phyloP scores from a whole-genome alignment of 2,329 filamentous ascomycete genomes.

The Cladophialophora immunda region DNA sequence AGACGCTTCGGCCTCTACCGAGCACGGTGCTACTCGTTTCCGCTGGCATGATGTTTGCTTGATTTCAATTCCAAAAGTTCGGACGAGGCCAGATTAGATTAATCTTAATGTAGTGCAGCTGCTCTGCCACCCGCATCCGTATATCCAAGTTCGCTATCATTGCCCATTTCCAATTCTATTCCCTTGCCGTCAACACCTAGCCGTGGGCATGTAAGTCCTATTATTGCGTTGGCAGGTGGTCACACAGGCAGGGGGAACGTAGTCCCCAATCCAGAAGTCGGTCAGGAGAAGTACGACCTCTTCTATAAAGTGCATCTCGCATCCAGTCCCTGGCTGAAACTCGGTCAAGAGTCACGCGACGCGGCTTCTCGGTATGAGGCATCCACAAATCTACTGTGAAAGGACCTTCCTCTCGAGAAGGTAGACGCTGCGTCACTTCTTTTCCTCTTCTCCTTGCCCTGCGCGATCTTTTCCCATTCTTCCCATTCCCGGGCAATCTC shows the following conservation, averaged over 20 bases:
- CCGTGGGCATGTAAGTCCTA: background rate
- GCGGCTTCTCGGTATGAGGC: conserved; percentile 21
- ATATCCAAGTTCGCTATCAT: conserved; percentile 2
- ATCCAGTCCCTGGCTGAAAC: background rate
- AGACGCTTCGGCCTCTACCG: background rate
- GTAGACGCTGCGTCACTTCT: conserved; percentile 27
- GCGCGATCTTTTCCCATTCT: conserved; percentile 74
- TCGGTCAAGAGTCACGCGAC: conserved; percentile 12
- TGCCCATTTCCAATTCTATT: background rate
- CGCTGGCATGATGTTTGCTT: background rate
- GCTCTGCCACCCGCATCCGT: background rate
- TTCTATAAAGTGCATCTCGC: background rate
- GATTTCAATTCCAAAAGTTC: background rate
- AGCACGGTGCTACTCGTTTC: background rate
- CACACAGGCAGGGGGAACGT: background rate
- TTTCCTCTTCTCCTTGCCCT: conserved; percentile 53
- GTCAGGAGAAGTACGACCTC: background rate
- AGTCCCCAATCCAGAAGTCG: background rate
- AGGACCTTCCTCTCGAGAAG: conserved; percentile 22
- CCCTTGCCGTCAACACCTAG: background rate
- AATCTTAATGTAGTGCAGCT: background rate
- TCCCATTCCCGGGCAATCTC: conserved; percentile 96
- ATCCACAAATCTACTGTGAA: conserved; percentile 23
- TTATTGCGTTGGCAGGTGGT: background rate
- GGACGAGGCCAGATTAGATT: background rate